Conservation (phyloP, 2,329 filamentous ascomycete genomes). For the Chaetoscypha palmicola region DNA sequence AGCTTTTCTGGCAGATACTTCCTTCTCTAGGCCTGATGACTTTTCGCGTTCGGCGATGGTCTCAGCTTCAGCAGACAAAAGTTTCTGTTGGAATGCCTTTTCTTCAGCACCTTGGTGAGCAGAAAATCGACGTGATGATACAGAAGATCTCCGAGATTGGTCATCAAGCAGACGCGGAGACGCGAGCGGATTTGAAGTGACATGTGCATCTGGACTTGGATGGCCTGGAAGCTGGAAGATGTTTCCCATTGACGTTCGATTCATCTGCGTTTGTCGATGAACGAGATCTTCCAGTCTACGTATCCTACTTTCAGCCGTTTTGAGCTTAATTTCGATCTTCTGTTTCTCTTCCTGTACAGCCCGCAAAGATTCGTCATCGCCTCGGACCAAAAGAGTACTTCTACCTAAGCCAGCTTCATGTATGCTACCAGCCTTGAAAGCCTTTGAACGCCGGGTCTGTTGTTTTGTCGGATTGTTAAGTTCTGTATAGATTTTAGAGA, state of each 20-base stretch:
- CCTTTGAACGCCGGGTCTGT: slow-evolving; percentile 78
- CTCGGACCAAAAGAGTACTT: slow-evolving; percentile 75
- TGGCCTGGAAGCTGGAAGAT: slow-evolving; percentile 44
- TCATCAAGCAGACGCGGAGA: slow-evolving; percentile 33
- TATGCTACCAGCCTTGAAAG: slow-evolving; percentile 93
- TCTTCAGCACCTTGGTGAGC: slow-evolving; percentile 53
- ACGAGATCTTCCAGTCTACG: slow-evolving; percentile 86
- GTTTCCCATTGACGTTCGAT: slow-evolving; percentile 45
- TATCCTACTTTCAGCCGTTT: slow-evolving; percentile 81
- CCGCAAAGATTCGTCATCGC: slow-evolving; percentile 75
- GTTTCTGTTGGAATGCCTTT: slow-evolving; percentile 53
- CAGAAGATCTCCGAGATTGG: slow-evolving; percentile 50
- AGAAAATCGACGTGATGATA: slow-evolving; percentile 54
- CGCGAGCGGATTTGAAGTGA: slow-evolving; percentile 34
- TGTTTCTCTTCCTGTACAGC: slow-evolving; percentile 77
- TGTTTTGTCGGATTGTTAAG: slow-evolving; percentile 77
- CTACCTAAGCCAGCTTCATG: slow-evolving; percentile 85
- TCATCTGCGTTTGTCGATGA: slow-evolving; percentile 67
- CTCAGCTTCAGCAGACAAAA: slow-evolving; percentile 69
- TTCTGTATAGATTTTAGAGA: slow-evolving; percentile 70
- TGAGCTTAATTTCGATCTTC: slow-evolving; percentile 65
- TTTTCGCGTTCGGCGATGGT: slow-evolving; percentile 66
- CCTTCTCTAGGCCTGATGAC: slow-evolving; percentile 59
- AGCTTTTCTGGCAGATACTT: slow-evolving; percentile 51
- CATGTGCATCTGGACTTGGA: slow-evolving; percentile 42